Percentiles rank a stretch among this genome's conserved stretches.
These are phyloP conservation scores for Neonectria punicea DNA, from an alignment of 2,329 filamentous ascomycete species.

Conservation along the genomic window DNA sequence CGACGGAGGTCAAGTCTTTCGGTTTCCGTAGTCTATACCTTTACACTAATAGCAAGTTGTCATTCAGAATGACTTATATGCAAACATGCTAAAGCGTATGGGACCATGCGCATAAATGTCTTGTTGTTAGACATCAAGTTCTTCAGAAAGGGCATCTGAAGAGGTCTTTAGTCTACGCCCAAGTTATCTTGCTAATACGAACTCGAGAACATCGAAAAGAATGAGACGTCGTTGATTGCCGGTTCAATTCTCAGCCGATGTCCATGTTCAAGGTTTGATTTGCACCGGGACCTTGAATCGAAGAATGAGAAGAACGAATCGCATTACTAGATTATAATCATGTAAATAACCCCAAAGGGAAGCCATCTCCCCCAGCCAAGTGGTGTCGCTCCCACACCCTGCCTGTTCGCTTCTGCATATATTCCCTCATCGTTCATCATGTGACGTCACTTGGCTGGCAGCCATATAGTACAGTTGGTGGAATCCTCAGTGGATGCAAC, in stretches of 20 bases:
- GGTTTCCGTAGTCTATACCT: background rate
- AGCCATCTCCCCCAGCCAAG: conserved; percentile 35
- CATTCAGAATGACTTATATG: background rate
- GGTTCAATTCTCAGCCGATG: background rate
- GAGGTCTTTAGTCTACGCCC: no score
- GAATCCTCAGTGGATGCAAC: conserved; percentile 14
- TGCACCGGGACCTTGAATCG: background rate
- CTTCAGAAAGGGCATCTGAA: no score
- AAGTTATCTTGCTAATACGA: background rate
- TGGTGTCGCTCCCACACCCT: conserved; percentile 27
- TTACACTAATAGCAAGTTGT: background rate
- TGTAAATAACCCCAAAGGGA: conserved; percentile 36
- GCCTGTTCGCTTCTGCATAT: conserved; percentile 23
- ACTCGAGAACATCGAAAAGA: background rate
- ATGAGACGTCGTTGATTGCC: background rate
- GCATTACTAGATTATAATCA: conserved; percentile 44
- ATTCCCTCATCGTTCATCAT: conserved; percentile 31
- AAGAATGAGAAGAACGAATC: conserved; percentile 31
- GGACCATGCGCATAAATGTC: background rate
- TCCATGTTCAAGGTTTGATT: background rate
- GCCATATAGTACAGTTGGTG: conserved; percentile 35
- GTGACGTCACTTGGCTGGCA: conserved; percentile 37
- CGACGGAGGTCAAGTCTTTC: background rate
- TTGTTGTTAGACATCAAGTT: no score
- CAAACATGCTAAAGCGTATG: no score